phyloP scores from a whole-genome alignment of 176 grass and related monocot genomes.

The Secale cereale region DNA sequence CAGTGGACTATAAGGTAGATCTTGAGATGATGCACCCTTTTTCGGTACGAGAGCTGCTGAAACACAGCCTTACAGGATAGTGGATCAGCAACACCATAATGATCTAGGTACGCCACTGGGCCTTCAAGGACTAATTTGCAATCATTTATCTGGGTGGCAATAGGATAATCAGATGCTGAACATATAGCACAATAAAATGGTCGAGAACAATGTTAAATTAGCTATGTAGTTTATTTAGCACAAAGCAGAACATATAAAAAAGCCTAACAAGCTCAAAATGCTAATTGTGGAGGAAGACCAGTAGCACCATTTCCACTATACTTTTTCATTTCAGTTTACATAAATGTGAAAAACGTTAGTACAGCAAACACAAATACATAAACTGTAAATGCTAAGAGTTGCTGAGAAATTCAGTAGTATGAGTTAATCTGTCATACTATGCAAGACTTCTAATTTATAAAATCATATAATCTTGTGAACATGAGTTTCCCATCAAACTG shows the following conservation, averaged over 20 bases:
- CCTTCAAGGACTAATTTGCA: conserved; percentile 88
- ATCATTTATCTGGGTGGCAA: conserved; percentile 54
- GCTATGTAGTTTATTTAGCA: neutral
- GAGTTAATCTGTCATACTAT: neutral
- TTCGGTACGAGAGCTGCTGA: conserved; percentile 47
- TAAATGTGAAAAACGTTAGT: neutral
- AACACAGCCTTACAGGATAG: conserved; percentile 67
- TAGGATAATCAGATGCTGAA: conserved; percentile 3
- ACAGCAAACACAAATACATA: neutral
- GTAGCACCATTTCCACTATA: neutral
- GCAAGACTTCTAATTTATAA: neutral
- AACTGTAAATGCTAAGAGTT: neutral
- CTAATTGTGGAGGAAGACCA: conserved; percentile 11
- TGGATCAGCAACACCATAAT: conserved; percentile 44
- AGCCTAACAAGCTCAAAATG: neutral
- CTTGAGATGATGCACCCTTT: conserved; percentile 42
- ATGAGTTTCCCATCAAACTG: neutral
- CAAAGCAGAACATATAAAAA: conserved; percentile 2
- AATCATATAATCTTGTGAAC: neutral
- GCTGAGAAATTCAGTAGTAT: neutral
- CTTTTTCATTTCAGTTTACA: conserved; percentile 1
- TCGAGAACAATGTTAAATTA: neutral
- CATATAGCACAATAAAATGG: neutral
- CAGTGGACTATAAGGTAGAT: conserved; percentile 62
- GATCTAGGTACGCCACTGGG: conserved; percentile 44